Evolutionary conservation across 2,329 filamentous ascomycete species (phyloP).

Genomic region (Trichoderma atroviride): DNA sequence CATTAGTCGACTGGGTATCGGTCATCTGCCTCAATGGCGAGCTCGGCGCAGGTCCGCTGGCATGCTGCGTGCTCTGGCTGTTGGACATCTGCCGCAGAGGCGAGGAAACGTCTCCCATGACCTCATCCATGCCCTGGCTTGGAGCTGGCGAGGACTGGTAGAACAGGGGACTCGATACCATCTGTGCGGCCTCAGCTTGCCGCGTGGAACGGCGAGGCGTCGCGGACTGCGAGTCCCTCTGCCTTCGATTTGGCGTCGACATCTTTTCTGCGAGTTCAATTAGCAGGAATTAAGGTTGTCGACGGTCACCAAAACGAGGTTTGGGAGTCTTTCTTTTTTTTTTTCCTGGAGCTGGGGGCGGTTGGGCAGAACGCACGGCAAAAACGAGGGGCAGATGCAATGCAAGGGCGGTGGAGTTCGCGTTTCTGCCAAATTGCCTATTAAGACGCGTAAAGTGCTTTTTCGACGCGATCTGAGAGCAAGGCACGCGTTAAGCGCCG

Average conservation of each 20-base stretch:
- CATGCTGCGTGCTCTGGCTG: slow-evolving; percentile 52
- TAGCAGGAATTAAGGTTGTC: slow-evolving; percentile 28
- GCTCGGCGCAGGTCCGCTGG: slow-evolving; percentile 50
- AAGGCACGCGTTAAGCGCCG: slow-evolving; percentile 29
- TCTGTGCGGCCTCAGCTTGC: slow-evolving; percentile 46
- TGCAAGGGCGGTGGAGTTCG: slow-evolving; percentile 29
- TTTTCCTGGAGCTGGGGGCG: neutral
- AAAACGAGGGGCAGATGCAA: slow-evolving; percentile 31
- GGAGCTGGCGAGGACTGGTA: slow-evolving; percentile 59
- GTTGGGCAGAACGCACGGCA: slow-evolving; percentile 29
- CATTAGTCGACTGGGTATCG: slow-evolving; percentile 55
- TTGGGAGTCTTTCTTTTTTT: neutral
- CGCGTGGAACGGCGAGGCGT: slow-evolving; percentile 48
- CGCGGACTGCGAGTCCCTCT: slow-evolving; percentile 55
- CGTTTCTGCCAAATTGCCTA: slow-evolving; percentile 30
- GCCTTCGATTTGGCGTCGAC: slow-evolving; percentile 53
- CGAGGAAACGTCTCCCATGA: slow-evolving; percentile 50
- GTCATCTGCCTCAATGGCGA: slow-evolving; percentile 63
- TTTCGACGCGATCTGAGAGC: slow-evolving; percentile 28
- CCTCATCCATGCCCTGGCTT: slow-evolving; percentile 35
- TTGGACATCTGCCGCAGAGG: slow-evolving; percentile 61
- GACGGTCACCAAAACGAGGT: slow-evolving; percentile 11
- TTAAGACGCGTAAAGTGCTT: slow-evolving; percentile 48
- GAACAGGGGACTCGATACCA: slow-evolving; percentile 80
- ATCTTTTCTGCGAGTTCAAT: slow-evolving; percentile 34